These are phyloP conservation scores for Xanthoparmelia taractica DNA, from an alignment of 495 filamentous ascomycete genomes.

Conservation along the genomic window DNA sequence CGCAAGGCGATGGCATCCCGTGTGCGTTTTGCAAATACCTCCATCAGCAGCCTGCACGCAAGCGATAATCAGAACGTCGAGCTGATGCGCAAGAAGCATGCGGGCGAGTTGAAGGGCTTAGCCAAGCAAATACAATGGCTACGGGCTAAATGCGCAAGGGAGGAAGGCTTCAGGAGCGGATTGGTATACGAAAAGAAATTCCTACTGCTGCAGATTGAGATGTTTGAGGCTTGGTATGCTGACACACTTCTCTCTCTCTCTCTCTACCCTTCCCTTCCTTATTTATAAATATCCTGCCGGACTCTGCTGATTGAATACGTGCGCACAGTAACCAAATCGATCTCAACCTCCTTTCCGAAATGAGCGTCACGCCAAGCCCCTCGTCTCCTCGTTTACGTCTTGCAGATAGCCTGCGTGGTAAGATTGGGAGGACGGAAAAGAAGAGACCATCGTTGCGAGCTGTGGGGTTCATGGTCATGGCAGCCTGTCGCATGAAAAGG, in stretches of 20 bases:
- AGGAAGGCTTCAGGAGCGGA: slow-evolving; percentile 68
- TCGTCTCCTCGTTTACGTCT: slow-evolving; percentile 24
- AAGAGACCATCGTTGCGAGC: slow-evolving; percentile 40
- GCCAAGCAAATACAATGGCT: slow-evolving; percentile 87
- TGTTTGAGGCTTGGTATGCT: slow-evolving; percentile 79
- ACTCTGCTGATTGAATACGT: too few species aligned
- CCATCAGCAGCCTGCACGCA: slow-evolving; percentile 25
- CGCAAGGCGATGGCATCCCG: slow-evolving; percentile 37
- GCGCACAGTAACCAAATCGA: slow-evolving; percentile 77
- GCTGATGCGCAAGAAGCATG: slow-evolving; percentile 51
- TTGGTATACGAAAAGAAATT: slow-evolving; percentile 73
- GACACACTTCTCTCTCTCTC: slow-evolving; percentile 7
- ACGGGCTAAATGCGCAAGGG: slow-evolving; percentile 65
- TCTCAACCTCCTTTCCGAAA: slow-evolving; percentile 70
- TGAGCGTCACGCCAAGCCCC: slow-evolving; percentile 54
- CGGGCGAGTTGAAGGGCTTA: slow-evolving; percentile 74
- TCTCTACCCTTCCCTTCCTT: slow-evolving; percentile 10
- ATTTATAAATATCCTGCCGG: too few species aligned
- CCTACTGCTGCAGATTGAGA: slow-evolving; percentile 69
- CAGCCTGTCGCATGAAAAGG: slow-evolving; percentile 46
- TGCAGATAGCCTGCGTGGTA: slow-evolving; percentile 14
- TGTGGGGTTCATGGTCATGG: slow-evolving; percentile 47
- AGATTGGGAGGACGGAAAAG: slow-evolving; percentile 28
- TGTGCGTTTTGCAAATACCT: slow-evolving; percentile 39
- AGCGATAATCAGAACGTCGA: slow-evolving; percentile 36